Base-by-base conservation (phyloP, 768 basidiomycete genomes). In the Termitomyces sp. region DNA sequence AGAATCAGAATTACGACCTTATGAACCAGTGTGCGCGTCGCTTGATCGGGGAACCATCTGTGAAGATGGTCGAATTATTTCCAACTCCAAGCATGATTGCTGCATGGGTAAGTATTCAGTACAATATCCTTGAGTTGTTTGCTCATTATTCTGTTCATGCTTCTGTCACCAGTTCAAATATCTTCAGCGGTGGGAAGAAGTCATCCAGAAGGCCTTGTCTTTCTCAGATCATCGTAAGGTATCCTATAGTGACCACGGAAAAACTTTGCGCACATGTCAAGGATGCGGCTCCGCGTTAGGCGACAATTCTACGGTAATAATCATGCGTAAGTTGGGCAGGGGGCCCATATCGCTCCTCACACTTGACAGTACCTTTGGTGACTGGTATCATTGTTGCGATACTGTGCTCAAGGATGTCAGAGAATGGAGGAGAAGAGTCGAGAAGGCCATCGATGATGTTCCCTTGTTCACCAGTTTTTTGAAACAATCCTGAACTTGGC, bases 51-150 rank as follows among this genome's bases (percentile, higher is more conserved):
- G 7, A 50, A 24, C 15, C 41, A 22, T 21, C 43, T 30, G 41
- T 24, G 17, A 34, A 53, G 24, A 41, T 53, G 26, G 14, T 41
- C 9, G n/a, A 45, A 12, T 6, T 42, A 10, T 28, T 54, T 3
- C 37, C 41, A 43, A 24, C n/a, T 38, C 3, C 32, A 5, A 19
- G 30, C 10, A 30, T 10, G 43, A n/a, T 50, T 21, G 6, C 30
- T 28, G 22, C 26, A 38, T 54, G 47, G 57, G 57, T 50, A 40
- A 45, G n/a, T n/a, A n/a, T n/a, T n/a, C n/a, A n/a, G n/a, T n/a
- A n/a, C n/a, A n/a, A n/a, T n/a, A n/a, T n/a, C n/a, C n/a, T n/a
- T n/a, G n/a, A n/a, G n/a, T n/a, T n/a, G n/a, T n/a, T n/a, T n/a
- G n/a, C n/a, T n/a, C n/a, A n/a, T n/a, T n/a, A n/a, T n/a, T n/a